Conservation (phyloP, 1,284 basidiomycete genomes). For the Xerocomus tenax region DNA sequence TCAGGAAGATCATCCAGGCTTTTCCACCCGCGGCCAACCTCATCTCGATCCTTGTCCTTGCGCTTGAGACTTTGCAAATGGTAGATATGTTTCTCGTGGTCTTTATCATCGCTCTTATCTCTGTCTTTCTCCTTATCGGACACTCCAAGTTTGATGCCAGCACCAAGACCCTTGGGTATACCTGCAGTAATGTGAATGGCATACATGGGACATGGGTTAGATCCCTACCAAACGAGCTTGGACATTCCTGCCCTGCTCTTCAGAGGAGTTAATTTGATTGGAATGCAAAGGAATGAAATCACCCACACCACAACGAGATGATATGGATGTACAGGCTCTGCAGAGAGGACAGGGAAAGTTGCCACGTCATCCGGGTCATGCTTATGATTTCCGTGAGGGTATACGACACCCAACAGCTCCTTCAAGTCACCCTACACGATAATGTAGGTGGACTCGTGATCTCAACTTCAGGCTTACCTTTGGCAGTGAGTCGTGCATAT, state of each 20-base stretch:
- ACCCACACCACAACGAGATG: constrained; percentile 72
- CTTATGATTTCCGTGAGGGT: constrained; percentile 37
- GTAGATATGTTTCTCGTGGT: constrained; percentile 28
- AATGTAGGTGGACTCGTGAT: constrained; percentile 3
- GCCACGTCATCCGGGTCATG: constrained; percentile 21
- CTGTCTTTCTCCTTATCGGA: constrained; percentile 46
- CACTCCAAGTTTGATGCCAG: constrained; percentile 55
- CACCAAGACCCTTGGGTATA: constrained; percentile 67
- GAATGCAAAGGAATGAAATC: constrained; percentile 1
- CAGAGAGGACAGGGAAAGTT: constrained; percentile 43
- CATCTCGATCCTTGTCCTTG: constrained; percentile 35
- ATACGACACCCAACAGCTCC: constrained; percentile 64
- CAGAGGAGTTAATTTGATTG: constrained; percentile 13
- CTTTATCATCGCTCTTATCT: constrained; percentile 33
- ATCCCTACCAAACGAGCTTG: constrained; percentile 52
- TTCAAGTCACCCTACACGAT: constrained; percentile 58
- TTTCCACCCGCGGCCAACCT: constrained; percentile 29
- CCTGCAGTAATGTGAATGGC: constrained; percentile 33
- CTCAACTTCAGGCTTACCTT: constrained; percentile 40
- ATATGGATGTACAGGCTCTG: constrained; percentile 60
- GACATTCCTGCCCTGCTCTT: constrained; percentile 79
- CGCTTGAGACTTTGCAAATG: constrained; percentile 25
- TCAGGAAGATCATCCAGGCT: constrained; percentile 31
- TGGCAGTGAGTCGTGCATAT: constrained; percentile 71
- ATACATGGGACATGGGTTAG: background rate